Base-by-base conservation (phyloP, 495 filamentous ascomycete species). In the Hyaloscypha bicolor region DNA sequence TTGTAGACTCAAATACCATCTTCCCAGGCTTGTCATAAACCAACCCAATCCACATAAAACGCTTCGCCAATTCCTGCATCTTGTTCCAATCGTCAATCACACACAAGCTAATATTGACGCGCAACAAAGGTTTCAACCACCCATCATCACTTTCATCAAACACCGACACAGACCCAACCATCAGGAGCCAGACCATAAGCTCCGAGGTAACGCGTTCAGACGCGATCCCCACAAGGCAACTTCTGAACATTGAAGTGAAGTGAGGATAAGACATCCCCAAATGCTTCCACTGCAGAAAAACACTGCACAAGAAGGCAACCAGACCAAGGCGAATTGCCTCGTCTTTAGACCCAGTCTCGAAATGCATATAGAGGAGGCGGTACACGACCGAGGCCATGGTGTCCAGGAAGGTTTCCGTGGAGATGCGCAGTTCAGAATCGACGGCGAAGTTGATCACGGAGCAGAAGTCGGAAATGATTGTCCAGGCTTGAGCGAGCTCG, bases 351-450 rank as follows among this genome's bases (percentile, higher is more conserved):
- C 32, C 30, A 37, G 30, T 6, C 22, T 56, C 53, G 16, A 60
- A 60, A 19, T 37, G 19, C 32, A 37, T 33, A 16, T 60, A 4
- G 9, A 60, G 56, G 9, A 59, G 56, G 29, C 30, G 56, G 19
- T 60, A 60, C 30, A 37, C n/a, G 56, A 60, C 32, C 56, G 56
- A 60, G 32, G 56, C 16, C 56, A 60, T 60, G 19, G 56, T 37
- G 32, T 60, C 56, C 31, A 60, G 56, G 12, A 60, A 21, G 31
- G 12, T 60, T 9, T 60, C 32, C 19, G 19, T 37, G 3, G 56
- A 33, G 32, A 60, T 32, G 22, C 19, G 22, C 25, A 25, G 56
- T 9, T 37, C 6, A 21, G 30, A 30, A 16, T 60, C n/a, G 29
- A 31, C 56, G 30, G 32, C 56, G 31, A 37, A 37, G 32, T 60